Base-by-base conservation (phyloP, 2,329 filamentous ascomycete species). In the Nigrograna mackinnonii region DNA sequence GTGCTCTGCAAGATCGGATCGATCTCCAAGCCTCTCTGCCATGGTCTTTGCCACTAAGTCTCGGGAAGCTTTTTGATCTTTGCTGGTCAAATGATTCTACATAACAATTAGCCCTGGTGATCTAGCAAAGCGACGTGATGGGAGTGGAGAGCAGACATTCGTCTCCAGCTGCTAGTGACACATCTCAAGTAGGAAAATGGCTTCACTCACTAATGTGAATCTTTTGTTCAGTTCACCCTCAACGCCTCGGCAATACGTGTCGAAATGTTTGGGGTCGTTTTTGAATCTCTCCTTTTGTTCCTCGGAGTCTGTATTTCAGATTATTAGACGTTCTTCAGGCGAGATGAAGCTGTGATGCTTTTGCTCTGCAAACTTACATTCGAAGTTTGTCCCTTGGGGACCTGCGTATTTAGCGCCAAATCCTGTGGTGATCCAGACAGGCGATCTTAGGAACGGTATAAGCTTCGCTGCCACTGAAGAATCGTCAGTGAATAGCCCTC, bases 391-490 rank as follows among this genome's bases (percentile, higher is more conserved):
- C 12, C 35, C 35, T 12, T 22, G 20, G 16, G 35, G 35, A 5
- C 35, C 35, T 6, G 22, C 35, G 17, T 37, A 37, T 16, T 37
- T 37, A n/a, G 35, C 35, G 11, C 35, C 35, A 26, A 37, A 37
- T 5, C 35, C 35, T 5, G 35, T 37, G 12, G 35, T 37, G 16
- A 37, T 37, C 35, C 35, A 37, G 16, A 43, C 35, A 3, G 42
- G 42, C 14, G 37, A 41, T 17, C 42, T 13, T 4, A 45, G 20
- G 24, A 31, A 45, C 5, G 22, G 18, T 16, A 31, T 40, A 4
- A 45, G 17, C 31, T 45, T 45, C 22, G 12, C 19, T 6, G 41
- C 42, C 32, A 33, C 32, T 7, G 9, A n/a, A n/a, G n/a, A n/a
- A n/a, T n/a, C n/a, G n/a, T n/a, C n/a, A n/a, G n/a, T n/a, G n/a